Base-by-base conservation (phyloP, 495 filamentous ascomycete genomes). In the Trichoderma asperelloides region DNA sequence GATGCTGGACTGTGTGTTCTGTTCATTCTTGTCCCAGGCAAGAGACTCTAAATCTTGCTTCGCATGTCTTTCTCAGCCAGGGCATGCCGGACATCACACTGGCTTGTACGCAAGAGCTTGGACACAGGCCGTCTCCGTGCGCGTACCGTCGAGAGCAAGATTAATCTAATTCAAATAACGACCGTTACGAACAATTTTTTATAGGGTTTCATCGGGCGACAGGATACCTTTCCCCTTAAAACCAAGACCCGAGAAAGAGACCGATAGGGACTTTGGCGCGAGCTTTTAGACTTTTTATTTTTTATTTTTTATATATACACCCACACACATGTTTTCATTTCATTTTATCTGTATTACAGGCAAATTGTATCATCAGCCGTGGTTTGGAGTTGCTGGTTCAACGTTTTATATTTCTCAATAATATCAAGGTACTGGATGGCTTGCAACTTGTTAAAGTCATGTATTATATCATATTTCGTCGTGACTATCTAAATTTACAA, bases 21-120 rank as follows among this genome's bases (percentile, higher is more conserved):
- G 40, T 98, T 96, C 79, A 90, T 96, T 66, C 88, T 98, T 65
- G 95, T 98, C 2, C 95, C 95, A 0, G 94, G 95, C 23, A 93
- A 91, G 66, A 83, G 91, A 70, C 81, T 98, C 66, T 97, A 78
- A 74, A 65, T 13, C 41, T 41, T 15, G 21, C 27, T 60, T 7
- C 6, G 23, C 25, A 18, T 18, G 11, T 60, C 13, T 18, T 60
- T 60, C 28, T 30, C 5, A 11, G 11, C 55, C 12, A 28, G 55
- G 2, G 27, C 12, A 55, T 55, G n/a, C 23, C 8, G 55, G 55
- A 21, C 55, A 30, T 30, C 23, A 12, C 15, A 30, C 55, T 30
- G 55, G 55, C 55, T 60, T 60, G 55, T 30, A 15, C 23, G 55
- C 55, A 51, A 5, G 6, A 21, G 8, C 21, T 23, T 23, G 47